These are phyloP conservation scores for Phyllosticta ampelicida DNA, from an alignment of 2,329 filamentous ascomycete genomes.

Conservation along the genomic window DNA sequence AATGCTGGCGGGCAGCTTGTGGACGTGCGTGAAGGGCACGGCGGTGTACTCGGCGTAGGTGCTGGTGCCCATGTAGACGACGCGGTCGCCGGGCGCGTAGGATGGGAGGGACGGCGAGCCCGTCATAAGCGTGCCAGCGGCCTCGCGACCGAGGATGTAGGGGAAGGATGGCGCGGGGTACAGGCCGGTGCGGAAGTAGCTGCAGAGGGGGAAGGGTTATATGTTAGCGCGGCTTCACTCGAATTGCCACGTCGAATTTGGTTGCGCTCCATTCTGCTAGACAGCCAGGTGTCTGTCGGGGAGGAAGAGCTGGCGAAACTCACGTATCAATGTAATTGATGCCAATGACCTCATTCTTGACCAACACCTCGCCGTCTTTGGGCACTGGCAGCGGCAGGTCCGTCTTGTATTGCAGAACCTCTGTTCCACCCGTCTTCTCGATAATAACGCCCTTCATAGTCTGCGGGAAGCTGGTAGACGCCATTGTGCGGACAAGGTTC, in stretches of 20 bases:
- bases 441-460: constrained; percentile 67
- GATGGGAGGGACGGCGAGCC: constrained; percentile 50
- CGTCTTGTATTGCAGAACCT: constrained; percentile 60
- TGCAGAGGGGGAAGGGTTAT: constrained; percentile 18
- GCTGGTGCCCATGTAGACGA: constrained; percentile 53
- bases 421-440: constrained; percentile 59
- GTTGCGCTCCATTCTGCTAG: too few relatives aligned
- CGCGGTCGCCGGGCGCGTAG: constrained; percentile 57
- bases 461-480: constrained; percentile 43
- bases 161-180: constrained; percentile 61
- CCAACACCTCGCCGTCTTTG: constrained; percentile 60
- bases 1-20: constrained; percentile 55
- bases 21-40: constrained; percentile 41
- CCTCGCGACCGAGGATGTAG: constrained; percentile 70
- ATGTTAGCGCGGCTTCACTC: not conserved
- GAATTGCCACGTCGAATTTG: too few relatives aligned
- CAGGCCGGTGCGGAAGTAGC: constrained; percentile 76
- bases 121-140: constrained; percentile 57
- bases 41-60: constrained; percentile 50
- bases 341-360: constrained; percentile 70
- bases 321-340: constrained; percentile 84
- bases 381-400: constrained; percentile 60
- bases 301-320: too few relatives aligned
- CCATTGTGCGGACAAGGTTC: constrained; percentile 21
- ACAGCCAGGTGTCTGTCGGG: too few relatives aligned